These are phyloP conservation scores for Erodium moschatum DNA, from an alignment of 441 rosid species.

Conservation along the genomic window DNA sequence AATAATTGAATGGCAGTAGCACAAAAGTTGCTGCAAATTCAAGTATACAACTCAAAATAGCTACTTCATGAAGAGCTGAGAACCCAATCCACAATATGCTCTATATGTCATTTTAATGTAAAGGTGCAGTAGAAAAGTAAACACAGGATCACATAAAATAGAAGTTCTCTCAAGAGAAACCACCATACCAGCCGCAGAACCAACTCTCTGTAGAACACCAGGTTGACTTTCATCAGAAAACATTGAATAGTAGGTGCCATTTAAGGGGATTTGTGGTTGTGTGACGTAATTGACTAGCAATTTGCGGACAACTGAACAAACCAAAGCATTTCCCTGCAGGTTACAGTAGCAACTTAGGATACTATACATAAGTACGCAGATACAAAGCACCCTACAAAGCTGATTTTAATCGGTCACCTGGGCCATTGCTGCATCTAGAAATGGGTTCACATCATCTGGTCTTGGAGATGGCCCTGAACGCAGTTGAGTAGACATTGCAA, in stretches of 20 bases:
- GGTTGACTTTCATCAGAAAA: conserved; percentile 54
- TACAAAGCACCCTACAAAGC: conserved; percentile 9
- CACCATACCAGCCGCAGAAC: conserved; percentile 82
- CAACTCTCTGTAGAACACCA: conserved; percentile 86
- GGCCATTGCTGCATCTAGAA: conserved; percentile 80
- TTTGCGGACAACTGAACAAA: conserved; percentile 51
- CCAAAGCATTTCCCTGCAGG: conserved; percentile 67
- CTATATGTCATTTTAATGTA: not conserved
- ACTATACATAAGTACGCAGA: conserved; percentile 10
- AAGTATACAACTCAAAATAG: not conserved
- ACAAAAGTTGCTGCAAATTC: conserved; percentile 72
- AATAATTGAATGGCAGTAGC: conserved; percentile 74
- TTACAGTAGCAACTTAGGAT: conserved; percentile 14
- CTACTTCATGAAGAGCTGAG: not conserved
- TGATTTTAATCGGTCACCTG: conserved; percentile 42
- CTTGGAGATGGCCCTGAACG: conserved; percentile 76
- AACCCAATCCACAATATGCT: not conserved
- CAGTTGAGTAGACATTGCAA: conserved; percentile 92
- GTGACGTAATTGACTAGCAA: conserved; percentile 66
- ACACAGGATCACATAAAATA: conserved; percentile 16
- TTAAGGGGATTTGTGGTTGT: conserved; percentile 42
- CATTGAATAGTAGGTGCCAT: conserved; percentile 37
- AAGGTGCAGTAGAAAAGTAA: conserved; percentile 17
- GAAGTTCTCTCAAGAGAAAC: conserved; percentile 14
- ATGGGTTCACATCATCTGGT: conserved; percentile 64